A percentile compares a stretch with the other conserved stretches of the same genome.
phyloP scores from a whole-genome alignment of 1,284 basidiomycete genomes.

The Ganoderma lingzhi region DNA sequence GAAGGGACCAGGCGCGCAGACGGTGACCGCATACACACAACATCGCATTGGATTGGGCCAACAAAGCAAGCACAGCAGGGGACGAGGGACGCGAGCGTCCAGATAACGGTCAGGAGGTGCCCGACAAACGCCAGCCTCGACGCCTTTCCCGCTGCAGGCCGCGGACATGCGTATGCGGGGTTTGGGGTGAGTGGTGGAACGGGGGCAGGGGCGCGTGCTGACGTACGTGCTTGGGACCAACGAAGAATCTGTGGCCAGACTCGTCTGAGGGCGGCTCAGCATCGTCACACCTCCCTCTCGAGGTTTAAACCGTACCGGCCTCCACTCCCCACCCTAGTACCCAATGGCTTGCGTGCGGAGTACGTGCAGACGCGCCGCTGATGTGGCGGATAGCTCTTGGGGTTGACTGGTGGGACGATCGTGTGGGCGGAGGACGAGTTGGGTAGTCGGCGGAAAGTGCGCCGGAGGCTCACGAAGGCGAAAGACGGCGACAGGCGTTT shows the following conservation, averaged over 20 bases:
- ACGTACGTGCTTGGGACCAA: conserved; percentile 24
- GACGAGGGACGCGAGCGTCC: conserved; percentile 22
- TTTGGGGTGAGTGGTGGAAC: conserved; percentile 25
- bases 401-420: not conserved
- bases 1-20: conserved; percentile 10
- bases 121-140: not conserved
- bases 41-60: conserved; percentile 20
- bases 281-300: conserved; percentile 8
- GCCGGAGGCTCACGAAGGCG: conserved; percentile 25
- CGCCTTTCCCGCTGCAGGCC: not conserved
- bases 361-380: conserved; percentile 1
- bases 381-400: not conserved
- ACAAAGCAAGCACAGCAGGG: conserved; percentile 21
- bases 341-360: conserved; percentile 9
- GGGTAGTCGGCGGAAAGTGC: conserved; percentile 20
- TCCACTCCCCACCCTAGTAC: conserved; percentile 7
- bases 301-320: not conserved
- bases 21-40: conserved; percentile 9
- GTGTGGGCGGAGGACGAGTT: conserved; percentile 18
- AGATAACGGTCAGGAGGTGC: conserved; percentile 31
- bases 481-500: conserved; percentile 7
- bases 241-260: conserved; percentile 16
- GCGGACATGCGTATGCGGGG: conserved; percentile 3
- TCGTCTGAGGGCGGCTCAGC: conserved; percentile 22
- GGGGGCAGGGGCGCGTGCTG: conserved; percentile 18